Base-by-base conservation (phyloP, 192 early-diverging fungal species). In the Backusella parvicylindrica region DNA sequence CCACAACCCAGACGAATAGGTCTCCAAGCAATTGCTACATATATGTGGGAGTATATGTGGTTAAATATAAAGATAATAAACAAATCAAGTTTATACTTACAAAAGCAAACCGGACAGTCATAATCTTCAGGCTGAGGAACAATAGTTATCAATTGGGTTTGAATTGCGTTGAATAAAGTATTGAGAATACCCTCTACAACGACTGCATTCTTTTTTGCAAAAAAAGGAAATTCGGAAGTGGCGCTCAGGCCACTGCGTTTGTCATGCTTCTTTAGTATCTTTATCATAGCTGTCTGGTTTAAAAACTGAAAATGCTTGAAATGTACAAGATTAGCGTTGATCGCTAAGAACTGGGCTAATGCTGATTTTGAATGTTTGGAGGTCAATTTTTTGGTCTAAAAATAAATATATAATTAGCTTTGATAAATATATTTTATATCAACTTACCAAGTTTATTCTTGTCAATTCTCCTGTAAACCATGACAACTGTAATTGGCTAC, bases 251-350 rank as follows among this genome's bases (percentile, higher is more conserved):
- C 89, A 11, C 91, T 94, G 26, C 89, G 87, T 77, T 96, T 96
- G 77, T 96, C 95, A 76, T 96, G 95, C 79, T 96, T 96, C 79
- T 96, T 96, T 36, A 96, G 78, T 33, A 96, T 95, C 77, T 96
- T 96, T 40, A 86, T 86, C 75, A 92, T 90, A 0, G 95, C 94
- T 63, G 84, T 88, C 65, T 88, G 88, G 79, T 96, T 96, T 75
- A 95, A 76, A 66, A 86, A 88, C 53, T 91, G 86, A 80, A 96
- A 92, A 50, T 89, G 87, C 72, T 89, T 89, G 81, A 95, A 82
- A 18, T 81, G 72, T 1, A 92, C 80, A 13, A 95, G 84, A 40
- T 92, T 88, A n/a, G 81, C 70, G 76, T 96, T 95, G 11, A 96
- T 79, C 67, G 87, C 72, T 30, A 90, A 73, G 69, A 93, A 92